phyloP scores from a whole-genome alignment of 306 rosid genomes.

The Alnus glutinosa region DNA sequence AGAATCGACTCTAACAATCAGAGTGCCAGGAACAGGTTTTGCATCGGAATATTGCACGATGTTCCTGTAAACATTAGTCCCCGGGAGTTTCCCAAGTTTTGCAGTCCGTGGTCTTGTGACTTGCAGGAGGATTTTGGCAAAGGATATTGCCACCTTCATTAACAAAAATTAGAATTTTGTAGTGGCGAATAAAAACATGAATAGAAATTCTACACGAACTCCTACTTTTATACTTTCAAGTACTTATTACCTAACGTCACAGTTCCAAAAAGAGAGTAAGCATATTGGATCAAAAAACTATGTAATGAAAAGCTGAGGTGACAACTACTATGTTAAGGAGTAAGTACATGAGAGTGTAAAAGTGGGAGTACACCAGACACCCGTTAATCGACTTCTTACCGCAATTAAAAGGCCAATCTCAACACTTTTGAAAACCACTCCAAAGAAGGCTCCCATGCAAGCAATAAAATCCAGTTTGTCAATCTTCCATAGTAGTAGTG shows the following conservation, averaged over 20 bases:
- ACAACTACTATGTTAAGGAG: too few relatives aligned
- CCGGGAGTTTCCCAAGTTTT: constrained; percentile 71
- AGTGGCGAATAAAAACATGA: constrained; percentile 7
- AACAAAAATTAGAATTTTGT: background rate
- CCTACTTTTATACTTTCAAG: too few relatives aligned
- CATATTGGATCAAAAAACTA: too few relatives aligned
- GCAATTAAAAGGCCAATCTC: constrained; percentile 84
- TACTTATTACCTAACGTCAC: too few relatives aligned
- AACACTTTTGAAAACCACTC: constrained; percentile 72
- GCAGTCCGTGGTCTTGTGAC: constrained; percentile 83
- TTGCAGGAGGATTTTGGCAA: constrained; percentile 72
- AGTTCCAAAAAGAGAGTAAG: background rate
- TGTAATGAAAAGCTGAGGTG: too few relatives aligned
- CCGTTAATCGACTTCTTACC: constrained; percentile 29
- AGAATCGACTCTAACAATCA: constrained; percentile 80
- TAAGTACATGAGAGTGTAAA: background rate
- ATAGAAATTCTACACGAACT: background rate
- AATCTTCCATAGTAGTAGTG: constrained; percentile 62
- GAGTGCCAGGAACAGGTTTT: constrained; percentile 47
- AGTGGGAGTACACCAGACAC: background rate
- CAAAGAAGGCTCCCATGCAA: constrained; percentile 93
- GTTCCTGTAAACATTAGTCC: constrained; percentile 59
- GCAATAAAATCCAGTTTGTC: constrained; percentile 81
- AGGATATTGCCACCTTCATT: constrained; percentile 64
- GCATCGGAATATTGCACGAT: constrained; percentile 70